phyloP scores from a whole-genome alignment of 2,329 filamentous ascomycete species.

The Aspergillus sp. region DNA sequence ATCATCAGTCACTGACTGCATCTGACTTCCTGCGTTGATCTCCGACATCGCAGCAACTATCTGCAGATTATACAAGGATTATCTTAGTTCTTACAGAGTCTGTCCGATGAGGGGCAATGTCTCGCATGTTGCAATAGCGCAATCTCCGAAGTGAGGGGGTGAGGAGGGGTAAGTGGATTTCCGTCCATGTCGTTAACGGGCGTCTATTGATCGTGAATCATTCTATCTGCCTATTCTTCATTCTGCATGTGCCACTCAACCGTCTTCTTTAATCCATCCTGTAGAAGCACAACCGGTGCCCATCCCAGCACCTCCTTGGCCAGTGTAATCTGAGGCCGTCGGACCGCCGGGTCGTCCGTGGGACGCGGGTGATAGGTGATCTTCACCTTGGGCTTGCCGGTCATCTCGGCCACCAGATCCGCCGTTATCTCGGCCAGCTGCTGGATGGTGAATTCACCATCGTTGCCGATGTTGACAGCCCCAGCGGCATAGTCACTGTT shows the following conservation, averaged over 20 bases:
- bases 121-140: too few species aligned
- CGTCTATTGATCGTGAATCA: too few species aligned
- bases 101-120: too few species aligned
- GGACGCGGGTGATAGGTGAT: slow-evolving; percentile 4
- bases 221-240: too few species aligned
- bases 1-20: too few species aligned
- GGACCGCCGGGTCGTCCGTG: slow-evolving; percentile 3
- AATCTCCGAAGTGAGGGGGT: too few species aligned
- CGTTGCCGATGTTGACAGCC: slow-evolving; percentile 28
- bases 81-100: too few species aligned
- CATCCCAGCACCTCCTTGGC: slow-evolving; percentile 20
- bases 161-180: too few species aligned
- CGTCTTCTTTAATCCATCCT: slow-evolving; percentile 21
- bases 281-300: slow-evolving; percentile 17
- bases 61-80: too few species aligned
- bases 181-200: too few species aligned
- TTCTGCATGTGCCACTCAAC: slow-evolving; percentile 12
- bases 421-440: slow-evolving; percentile 21
- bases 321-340: slow-evolving; percentile 22
- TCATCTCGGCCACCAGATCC: slow-evolving; percentile 11
- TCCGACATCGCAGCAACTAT: too few species aligned
- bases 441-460: slow-evolving; percentile 23
- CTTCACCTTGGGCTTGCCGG: neutral
- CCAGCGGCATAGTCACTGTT: slow-evolving; percentile 16
- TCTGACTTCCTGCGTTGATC: too few species aligned